Conservation (phyloP, 768 basidiomycete species). For the Lentinus tigrinus region DNA sequence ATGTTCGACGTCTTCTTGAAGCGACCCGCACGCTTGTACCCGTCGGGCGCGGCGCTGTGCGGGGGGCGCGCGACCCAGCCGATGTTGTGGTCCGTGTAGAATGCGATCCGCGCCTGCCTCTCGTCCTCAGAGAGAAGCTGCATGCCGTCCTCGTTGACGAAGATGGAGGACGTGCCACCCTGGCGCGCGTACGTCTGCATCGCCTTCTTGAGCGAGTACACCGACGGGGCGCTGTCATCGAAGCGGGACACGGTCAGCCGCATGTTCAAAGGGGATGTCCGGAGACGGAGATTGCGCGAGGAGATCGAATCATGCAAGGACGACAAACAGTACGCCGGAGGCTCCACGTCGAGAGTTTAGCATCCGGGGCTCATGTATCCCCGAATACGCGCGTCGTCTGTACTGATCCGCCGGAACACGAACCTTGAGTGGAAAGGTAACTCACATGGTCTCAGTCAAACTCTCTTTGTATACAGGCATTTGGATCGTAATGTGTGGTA, state of each 20-base stretch:
- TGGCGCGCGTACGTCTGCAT: conserved; percentile 92
- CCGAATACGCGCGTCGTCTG: not conserved
- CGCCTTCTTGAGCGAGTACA: conserved; percentile 77
- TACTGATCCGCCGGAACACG: too few species aligned
- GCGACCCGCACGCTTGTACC: conserved; percentile 78
- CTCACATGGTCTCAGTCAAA: conserved; percentile 78
- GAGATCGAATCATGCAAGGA: not conserved
- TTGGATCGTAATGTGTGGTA: conserved; percentile 78
- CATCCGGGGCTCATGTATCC: not conserved
- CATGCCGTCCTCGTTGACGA: conserved; percentile 83
- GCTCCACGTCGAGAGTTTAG: too few species aligned
- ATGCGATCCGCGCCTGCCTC: conserved; percentile 60
- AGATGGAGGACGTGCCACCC: conserved; percentile 76
- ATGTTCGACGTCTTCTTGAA: conserved; percentile 96
- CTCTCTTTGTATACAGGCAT: conserved; percentile 90
- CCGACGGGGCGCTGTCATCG: conserved; percentile 59
- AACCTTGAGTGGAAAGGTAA: conserved; percentile 3
- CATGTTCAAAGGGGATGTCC: not conserved
- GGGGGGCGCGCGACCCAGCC: conserved; percentile 83
- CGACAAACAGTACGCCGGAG: not conserved
- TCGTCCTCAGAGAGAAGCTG: conserved; percentile 65
- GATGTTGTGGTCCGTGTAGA: conserved; percentile 76
- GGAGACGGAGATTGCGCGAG: conserved; percentile 8
- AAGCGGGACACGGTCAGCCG: not conserved
- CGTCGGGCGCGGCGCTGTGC: conserved; percentile 58